Percentiles rank a stretch among this genome's conserved stretches.
phyloP scores from a whole-genome alignment of 208 protist species.

The Leishmania martiniquensis region DNA sequence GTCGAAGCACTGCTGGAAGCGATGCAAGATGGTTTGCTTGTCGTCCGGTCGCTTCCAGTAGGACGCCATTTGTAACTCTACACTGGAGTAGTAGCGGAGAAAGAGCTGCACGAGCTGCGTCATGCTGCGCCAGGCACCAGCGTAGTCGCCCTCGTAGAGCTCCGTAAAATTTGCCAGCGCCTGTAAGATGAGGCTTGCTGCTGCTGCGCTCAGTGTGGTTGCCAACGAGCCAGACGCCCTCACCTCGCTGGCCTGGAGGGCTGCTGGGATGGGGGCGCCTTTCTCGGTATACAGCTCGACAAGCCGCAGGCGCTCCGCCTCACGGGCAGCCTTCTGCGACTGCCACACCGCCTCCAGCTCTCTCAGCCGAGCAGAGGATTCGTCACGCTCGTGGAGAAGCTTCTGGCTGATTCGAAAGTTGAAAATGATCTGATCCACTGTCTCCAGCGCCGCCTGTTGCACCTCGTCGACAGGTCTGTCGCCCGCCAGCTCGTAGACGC shows the following conservation, averaged over 20 bases:
- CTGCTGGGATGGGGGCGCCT: constrained; percentile 60
- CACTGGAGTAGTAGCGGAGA: constrained; percentile 46
- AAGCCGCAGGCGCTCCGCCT: constrained; percentile 73
- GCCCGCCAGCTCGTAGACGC: constrained; percentile 70
- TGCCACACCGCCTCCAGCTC: constrained; percentile 40
- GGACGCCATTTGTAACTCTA: constrained; percentile 35
- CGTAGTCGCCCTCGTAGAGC: constrained; percentile 60
- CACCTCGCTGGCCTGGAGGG: constrained; percentile 39
- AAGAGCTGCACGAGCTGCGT: constrained; percentile 42
- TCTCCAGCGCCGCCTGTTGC: constrained; percentile 34
- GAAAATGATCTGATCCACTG: constrained; percentile 33
- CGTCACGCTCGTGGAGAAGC: constrained; percentile 43
- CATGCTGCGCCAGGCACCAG: constrained; percentile 33
- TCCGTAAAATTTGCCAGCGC: constrained; percentile 37
- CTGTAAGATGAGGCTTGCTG: constrained; percentile 41
- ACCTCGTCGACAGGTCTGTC: constrained; percentile 39
- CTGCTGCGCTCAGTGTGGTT: constrained; percentile 10
- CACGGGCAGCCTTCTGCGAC: constrained; percentile 50
- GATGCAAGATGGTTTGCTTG: constrained; percentile 68
- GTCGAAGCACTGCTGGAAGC: constrained; percentile 64
- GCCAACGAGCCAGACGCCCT: constrained; percentile 19
- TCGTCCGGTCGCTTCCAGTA: constrained; percentile 69
- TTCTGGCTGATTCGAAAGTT: constrained; percentile 38
- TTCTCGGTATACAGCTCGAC: constrained; percentile 71
- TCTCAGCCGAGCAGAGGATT: constrained; percentile 38